A percentile compares a stretch with the other conserved stretches of the same genome.
Conservation (phyloP, 352 stramenopile genomes). For the Phytopythium kandeliae region DNA sequence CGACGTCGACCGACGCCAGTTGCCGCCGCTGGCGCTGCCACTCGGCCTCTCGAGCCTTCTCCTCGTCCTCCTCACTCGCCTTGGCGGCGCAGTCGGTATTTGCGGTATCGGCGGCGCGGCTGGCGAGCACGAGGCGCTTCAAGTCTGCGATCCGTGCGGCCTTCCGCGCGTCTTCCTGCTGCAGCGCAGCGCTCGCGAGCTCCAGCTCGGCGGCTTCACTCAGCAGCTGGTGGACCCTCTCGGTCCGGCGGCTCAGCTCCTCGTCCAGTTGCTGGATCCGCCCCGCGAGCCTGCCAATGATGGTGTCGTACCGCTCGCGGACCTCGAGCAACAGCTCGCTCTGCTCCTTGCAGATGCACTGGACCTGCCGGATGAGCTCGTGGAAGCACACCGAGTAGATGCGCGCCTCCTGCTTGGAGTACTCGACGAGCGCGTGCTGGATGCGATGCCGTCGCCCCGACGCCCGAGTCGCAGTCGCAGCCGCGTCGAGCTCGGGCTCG, state of each 20-base stretch:
- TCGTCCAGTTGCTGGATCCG: constrained; percentile 1
- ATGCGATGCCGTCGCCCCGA: background rate
- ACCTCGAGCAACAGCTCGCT: constrained; percentile 64
- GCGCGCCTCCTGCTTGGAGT: constrained; percentile 44
- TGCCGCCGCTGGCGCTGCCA: constrained; percentile 29
- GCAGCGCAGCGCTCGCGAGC: constrained; percentile 16
- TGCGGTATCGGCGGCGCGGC: constrained; percentile 4
- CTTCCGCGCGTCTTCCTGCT: constrained; percentile 9
- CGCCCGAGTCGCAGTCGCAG: too few relatives aligned
- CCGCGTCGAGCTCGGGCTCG: background rate
- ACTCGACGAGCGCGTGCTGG: constrained; percentile 21
- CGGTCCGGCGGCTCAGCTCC: background rate
- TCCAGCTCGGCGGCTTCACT: background rate
- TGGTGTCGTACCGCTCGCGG: constrained; percentile 38
- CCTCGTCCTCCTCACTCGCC: constrained; percentile 15
- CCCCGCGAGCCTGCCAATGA: background rate
- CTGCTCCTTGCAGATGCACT: constrained; percentile 74
- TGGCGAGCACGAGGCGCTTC: background rate
- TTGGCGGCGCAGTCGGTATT: background rate
- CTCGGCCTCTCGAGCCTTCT: constrained; percentile 19
- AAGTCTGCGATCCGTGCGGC: background rate
- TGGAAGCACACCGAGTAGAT: constrained; percentile 77
- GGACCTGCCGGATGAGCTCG: constrained; percentile 68
- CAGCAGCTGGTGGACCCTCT: background rate
- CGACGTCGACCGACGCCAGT: background rate